A percentile compares a stretch with the other conserved stretches of the same genome.
Conservation (phyloP, 1,284 basidiomycete genomes). For the Rhizopogon hawkerae region DNA sequence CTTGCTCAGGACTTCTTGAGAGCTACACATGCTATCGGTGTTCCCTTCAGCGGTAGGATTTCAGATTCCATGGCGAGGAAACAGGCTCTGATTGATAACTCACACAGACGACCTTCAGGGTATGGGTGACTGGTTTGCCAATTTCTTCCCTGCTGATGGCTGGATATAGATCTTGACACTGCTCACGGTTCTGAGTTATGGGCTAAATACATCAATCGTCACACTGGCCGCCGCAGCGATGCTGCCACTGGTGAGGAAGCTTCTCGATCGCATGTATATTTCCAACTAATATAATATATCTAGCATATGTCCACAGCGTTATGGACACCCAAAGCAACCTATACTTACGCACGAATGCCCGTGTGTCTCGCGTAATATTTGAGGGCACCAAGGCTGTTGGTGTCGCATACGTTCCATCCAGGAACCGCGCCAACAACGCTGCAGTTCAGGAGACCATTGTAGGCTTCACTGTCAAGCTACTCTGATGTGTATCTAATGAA, state of each 20-base stretch:
- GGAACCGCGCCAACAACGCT: slow-evolving; percentile 49
- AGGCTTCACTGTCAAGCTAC: slow-evolving; percentile 6
- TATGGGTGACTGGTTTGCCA: slow-evolving; percentile 8
- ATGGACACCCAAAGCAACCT: slow-evolving; percentile 61
- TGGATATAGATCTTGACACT: slow-evolving; percentile 42
- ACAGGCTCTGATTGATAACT: neutral
- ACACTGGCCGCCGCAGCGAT: slow-evolving; percentile 63
- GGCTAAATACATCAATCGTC: slow-evolving; percentile 71
- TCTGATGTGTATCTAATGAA: neutral
- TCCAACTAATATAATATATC: slow-evolving; percentile 2
- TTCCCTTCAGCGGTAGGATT: slow-evolving; percentile 56
- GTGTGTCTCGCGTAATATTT: slow-evolving; percentile 63
- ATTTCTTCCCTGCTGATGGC: neutral
- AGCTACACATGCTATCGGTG: slow-evolving; percentile 51
- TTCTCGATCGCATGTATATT: neutral
- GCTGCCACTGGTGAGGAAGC: slow-evolving; percentile 49
- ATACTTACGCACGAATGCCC: slow-evolving; percentile 53
- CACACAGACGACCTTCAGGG: slow-evolving; percentile 57
- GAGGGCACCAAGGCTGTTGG: slow-evolving; percentile 65
- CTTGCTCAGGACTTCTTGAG: slow-evolving; percentile 65
- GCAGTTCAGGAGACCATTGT: slow-evolving; percentile 53
- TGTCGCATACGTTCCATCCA: slow-evolving; percentile 57
- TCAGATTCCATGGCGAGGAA: neutral
- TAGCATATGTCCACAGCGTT: slow-evolving; percentile 63
- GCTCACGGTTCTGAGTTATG: slow-evolving; percentile 63